Evolutionary conservation across 2,329 filamentous ascomycete species (phyloP).

Genomic region (Paradendryphiella salina): DNA sequence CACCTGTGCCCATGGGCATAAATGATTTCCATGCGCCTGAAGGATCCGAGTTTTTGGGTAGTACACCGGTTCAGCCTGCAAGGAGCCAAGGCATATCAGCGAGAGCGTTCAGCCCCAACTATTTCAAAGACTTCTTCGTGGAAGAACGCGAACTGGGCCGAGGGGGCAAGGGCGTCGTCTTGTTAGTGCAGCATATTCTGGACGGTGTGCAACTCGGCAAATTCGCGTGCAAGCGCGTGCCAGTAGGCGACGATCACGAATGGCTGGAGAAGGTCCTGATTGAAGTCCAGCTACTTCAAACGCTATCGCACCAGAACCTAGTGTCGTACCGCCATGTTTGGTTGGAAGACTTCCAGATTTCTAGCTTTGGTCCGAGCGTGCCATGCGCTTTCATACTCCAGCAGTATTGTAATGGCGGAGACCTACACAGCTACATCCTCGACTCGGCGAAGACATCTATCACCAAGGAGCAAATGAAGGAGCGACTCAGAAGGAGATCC

Average conservation of each 20-base stretch:
- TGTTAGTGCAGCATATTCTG: slow-evolving; percentile 90
- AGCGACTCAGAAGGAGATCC: slow-evolving; percentile 79
- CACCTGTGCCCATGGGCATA: slow-evolving; percentile 36
- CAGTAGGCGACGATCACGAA: slow-evolving; percentile 86
- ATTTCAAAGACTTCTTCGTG: slow-evolving; percentile 90
- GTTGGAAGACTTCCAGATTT: slow-evolving; percentile 86
- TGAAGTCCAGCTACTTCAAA: slow-evolving; percentile 90
- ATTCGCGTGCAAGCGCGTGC: slow-evolving; percentile 96
- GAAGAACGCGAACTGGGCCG: slow-evolving; percentile 84
- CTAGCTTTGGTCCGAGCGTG: slow-evolving; percentile 82
- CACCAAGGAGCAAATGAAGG: slow-evolving; percentile 85
- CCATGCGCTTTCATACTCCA: slow-evolving; percentile 96
- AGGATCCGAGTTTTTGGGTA: slow-evolving; percentile 55
- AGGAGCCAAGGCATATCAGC: slow-evolving; percentile 72
- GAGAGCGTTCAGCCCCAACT: slow-evolving; percentile 86
- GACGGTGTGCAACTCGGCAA: slow-evolving; percentile 86
- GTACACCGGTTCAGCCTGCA: slow-evolving; percentile 47
- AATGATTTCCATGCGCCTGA: slow-evolving; percentile 48
- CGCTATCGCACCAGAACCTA: slow-evolving; percentile 89
- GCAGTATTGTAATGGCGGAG: slow-evolving; percentile 94
- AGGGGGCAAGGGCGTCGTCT: slow-evolving; percentile 91
- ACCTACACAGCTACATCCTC: slow-evolving; percentile 85
- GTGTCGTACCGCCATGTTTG: slow-evolving; percentile 97
- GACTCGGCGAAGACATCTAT: slow-evolving; percentile 63
- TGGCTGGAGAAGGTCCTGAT: slow-evolving; percentile 95